Evolutionary conservation across 176 grass and related monocot genomes (phyloP).

Genomic region (Carex parvula): DNA sequence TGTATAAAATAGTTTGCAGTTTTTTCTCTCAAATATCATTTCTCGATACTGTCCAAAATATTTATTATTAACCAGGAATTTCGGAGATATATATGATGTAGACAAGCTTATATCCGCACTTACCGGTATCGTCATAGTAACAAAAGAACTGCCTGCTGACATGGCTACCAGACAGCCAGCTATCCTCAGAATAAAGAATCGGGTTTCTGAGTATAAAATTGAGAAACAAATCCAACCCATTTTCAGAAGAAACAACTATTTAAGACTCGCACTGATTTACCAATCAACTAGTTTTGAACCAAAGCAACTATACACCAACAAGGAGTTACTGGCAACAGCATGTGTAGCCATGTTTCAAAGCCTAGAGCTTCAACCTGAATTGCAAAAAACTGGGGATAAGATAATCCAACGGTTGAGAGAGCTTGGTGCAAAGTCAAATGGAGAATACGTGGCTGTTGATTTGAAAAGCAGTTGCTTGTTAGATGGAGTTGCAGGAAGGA

Average conservation of each 20-base stretch:
- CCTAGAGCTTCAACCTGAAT: slow-evolving; percentile 13
- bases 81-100: slow-evolving; percentile 27
- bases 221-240: slow-evolving; percentile 15
- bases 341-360: slow-evolving; percentile 32
- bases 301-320: slow-evolving; percentile 1
- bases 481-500: neutral
- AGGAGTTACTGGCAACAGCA: slow-evolving; percentile 17
- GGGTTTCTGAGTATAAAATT: slow-evolving; percentile 29
- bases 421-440: neutral
- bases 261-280: slow-evolving; percentile 28
- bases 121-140: slow-evolving; percentile 16
- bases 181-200: slow-evolving; percentile 16
- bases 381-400: slow-evolving; percentile 2
- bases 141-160: slow-evolving; percentile 12
- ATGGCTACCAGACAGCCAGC: neutral
- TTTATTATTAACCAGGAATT: slow-evolving; percentile 24
- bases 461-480: neutral
- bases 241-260: slow-evolving; percentile 25
- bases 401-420: slow-evolving; percentile 17
- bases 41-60: neutral
- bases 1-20: too few relatives aligned
- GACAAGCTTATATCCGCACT: slow-evolving; percentile 23
- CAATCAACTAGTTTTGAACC: neutral
- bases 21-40: neutral
- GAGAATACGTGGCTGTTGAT: slow-evolving; percentile 11